phyloP scores from a whole-genome alignment of 1,284 basidiomycete genomes.

The Ustilago cynodontis region DNA sequence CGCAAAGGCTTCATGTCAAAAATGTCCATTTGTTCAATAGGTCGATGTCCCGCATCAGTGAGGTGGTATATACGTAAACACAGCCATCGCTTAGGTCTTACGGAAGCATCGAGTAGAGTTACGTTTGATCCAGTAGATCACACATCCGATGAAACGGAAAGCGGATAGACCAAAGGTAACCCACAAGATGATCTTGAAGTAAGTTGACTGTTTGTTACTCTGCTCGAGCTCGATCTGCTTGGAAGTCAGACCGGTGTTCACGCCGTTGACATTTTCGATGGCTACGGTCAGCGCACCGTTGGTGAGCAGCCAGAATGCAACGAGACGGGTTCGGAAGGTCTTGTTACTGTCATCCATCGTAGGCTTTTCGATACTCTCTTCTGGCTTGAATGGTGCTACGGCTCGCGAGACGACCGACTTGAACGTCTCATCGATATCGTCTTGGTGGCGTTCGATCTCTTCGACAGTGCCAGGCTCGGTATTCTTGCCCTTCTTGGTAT shows the following conservation, averaged over 20 bases:
- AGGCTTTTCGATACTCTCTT: conserved; percentile 81
- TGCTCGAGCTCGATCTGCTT: conserved; percentile 73
- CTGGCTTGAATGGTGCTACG: conserved; percentile 81
- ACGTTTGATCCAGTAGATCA: conserved; percentile 65
- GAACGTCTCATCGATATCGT: conserved; percentile 92
- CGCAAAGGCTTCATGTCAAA: no score
- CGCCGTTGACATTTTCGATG: conserved; percentile 85
- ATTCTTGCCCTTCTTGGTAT: conserved; percentile 78
- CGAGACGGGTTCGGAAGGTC: conserved; percentile 69
- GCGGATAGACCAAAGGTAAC: conserved; percentile 85
- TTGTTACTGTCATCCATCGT: conserved; percentile 75
- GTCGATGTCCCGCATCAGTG: neutral
- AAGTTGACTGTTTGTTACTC: conserved; percentile 61
- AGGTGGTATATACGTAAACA: neutral
- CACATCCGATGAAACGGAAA: conserved; percentile 77
- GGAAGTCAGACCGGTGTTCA: conserved; percentile 71
- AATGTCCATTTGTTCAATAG: conserved; percentile 11
- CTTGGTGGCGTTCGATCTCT: conserved; percentile 75
- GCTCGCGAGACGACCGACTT: conserved; percentile 93
- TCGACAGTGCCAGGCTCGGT: conserved; percentile 78
- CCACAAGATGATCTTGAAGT: conserved; percentile 81
- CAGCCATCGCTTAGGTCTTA: conserved; percentile 34
- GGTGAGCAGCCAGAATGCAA: conserved; percentile 69
- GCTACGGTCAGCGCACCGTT: conserved; percentile 78
- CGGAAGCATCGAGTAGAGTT: conserved; percentile 64